These are phyloP conservation scores for Penicillium longicatenatum DNA, from an alignment of 495 filamentous ascomycete species.

Conservation along the genomic window DNA sequence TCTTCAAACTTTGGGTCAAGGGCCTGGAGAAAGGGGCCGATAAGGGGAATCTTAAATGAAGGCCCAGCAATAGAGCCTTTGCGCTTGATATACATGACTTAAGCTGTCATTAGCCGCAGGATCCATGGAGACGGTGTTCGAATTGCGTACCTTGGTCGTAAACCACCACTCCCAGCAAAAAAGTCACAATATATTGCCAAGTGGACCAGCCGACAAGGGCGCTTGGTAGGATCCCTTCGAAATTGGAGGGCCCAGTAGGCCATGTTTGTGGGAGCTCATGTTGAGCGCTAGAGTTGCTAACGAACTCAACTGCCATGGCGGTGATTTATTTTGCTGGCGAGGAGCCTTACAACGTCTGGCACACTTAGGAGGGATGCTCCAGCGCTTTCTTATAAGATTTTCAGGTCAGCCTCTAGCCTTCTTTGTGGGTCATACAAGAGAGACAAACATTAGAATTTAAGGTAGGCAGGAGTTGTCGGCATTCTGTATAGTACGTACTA, in stretches of 20 bases:
- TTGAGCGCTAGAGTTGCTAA: background rate
- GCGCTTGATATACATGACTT: slow-evolving; percentile 76
- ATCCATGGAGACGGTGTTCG: background rate
- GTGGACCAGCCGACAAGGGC: slow-evolving; percentile 15
- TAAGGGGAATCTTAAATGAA: slow-evolving; percentile 79
- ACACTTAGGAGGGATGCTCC: background rate
- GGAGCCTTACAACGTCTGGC: background rate
- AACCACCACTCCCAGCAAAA: slow-evolving; percentile 26
- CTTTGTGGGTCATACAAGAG: background rate
- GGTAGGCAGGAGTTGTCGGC: background rate
- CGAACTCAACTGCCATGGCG: background rate
- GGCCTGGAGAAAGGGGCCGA: slow-evolving; percentile 87
- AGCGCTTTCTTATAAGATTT: background rate
- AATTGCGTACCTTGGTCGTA: slow-evolving; percentile 37
- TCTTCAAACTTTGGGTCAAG: slow-evolving; percentile 81
- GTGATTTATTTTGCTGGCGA: no score
- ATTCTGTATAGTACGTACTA: background rate
- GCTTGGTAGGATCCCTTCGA: background rate
- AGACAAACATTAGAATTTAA: background rate
- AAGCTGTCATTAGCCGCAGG: background rate
- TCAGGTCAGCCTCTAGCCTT: background rate
- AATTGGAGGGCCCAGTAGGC: background rate
- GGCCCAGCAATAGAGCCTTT: slow-evolving; percentile 85
- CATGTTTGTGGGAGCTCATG: background rate
- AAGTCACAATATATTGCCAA: slow-evolving; percentile 34